Base-by-base conservation (phyloP, 768 basidiomycete genomes). In the Hypholoma sublateritium region DNA sequence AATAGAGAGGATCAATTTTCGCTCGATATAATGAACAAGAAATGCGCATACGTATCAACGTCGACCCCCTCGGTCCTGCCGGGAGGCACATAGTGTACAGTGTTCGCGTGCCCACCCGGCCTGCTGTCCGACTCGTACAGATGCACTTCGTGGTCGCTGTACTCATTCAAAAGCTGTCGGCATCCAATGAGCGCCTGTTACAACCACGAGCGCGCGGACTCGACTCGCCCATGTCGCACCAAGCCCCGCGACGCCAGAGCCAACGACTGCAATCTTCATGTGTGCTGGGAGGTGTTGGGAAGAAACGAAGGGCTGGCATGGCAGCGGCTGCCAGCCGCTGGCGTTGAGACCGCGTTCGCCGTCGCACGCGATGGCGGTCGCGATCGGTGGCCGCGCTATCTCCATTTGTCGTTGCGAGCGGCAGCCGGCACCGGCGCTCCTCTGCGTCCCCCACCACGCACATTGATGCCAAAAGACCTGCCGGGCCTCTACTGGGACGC, bases 161-260 rank as follows among this genome's bases (percentile, higher is more conserved):
- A 74, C 63, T 90, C 87, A 60, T 92, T 91, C 57, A 92, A 74
- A 16, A 87, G 76, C 86, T 87, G 53, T 35, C 7, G 17, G 16
- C 9, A 14, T 14, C 28, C 24, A 34, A 53, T 19, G 14, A 45
- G 9, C 7, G 34, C 7, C 21, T 47, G 46, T 32, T 14, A 17
- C 25, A 47, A 28, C 21, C 22, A 22, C 46, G 46, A 2, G 25
- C 19, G 21, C 14, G 35, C 32, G n/a, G 12, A 14, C n/a, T n/a
- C 19, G 13, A 46, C 78, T 59, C 54, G 85, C 88, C 88, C 89
- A 92, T 9, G 86, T 85, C 13, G 88, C 86, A 17, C 79, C 86
- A 3, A 93, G 79, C n/a, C 89, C 89, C 34, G 87, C 85, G n/a
- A 88, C 84, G 7, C 89, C 89, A 43, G 87, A 85, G 4, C 89